These are phyloP conservation scores for Phytophthora podocarpi DNA, from an alignment of 352 stramenopile species.

Conservation along the genomic window DNA sequence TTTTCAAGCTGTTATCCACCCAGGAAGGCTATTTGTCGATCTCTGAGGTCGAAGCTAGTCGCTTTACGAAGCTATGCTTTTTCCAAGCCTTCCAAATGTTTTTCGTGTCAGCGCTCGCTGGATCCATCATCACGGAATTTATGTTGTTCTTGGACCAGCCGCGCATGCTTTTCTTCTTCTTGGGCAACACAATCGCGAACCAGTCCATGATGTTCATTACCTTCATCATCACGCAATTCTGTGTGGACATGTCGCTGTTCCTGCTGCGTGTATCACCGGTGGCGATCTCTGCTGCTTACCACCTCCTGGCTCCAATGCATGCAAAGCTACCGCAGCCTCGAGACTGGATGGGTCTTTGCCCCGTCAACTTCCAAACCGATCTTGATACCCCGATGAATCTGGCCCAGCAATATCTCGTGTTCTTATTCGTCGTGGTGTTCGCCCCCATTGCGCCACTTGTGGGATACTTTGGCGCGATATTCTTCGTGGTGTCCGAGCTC, in stretches of 20 bases:
- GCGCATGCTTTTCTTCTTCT: conserved; percentile 66
- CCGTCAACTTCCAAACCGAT: conserved; percentile 55
- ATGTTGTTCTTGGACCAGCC: conserved; percentile 68
- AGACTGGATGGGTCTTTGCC: conserved; percentile 62
- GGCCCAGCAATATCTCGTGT: conserved; percentile 73
- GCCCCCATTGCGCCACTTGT: conserved; percentile 76
- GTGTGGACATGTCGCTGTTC: conserved; percentile 62
- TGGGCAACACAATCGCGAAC: conserved; percentile 71
- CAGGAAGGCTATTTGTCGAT: conserved; percentile 71
- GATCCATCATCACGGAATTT: conserved; percentile 65
- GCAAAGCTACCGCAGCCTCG: conserved; percentile 46
- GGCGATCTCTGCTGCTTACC: conserved; percentile 48
- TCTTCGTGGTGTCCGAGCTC: conserved; percentile 70
- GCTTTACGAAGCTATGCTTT: conserved; percentile 79
- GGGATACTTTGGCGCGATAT: conserved; percentile 60
- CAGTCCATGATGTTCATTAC: conserved; percentile 86
- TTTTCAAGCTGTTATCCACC: conserved; percentile 70
- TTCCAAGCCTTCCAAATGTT: conserved; percentile 88
- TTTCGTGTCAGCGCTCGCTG: conserved; percentile 74
- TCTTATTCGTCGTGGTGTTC: conserved; percentile 77
- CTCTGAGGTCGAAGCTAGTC: conserved; percentile 67
- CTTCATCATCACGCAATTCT: conserved; percentile 78
- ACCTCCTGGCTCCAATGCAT: conserved; percentile 56
- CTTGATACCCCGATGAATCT: conserved; percentile 66
- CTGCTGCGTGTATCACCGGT: conserved; percentile 64